Conservation (phyloP, 805 yeast genomes). For the Pichia membranifaciens region DNA sequence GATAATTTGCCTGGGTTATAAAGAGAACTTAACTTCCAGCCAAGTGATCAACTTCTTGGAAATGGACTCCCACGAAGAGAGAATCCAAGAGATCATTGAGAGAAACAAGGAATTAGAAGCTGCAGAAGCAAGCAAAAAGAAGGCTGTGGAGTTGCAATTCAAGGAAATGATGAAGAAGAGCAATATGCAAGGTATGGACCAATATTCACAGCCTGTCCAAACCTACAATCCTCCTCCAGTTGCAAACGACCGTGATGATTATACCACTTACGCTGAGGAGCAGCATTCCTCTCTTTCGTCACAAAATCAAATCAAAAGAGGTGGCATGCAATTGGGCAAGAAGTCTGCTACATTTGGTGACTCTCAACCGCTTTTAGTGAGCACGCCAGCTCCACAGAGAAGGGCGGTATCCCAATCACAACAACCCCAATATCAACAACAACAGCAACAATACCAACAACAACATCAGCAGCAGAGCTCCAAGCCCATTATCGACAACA, state of each 20-base stretch:
- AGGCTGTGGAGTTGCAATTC: slow-evolving; percentile 85
- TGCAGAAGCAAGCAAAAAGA: slow-evolving; percentile 91
- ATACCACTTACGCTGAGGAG: slow-evolving; percentile 12
- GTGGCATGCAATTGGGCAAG: slow-evolving; percentile 77
- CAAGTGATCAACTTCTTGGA: slow-evolving; percentile 88
- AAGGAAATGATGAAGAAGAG: slow-evolving; percentile 62
- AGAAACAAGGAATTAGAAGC: slow-evolving; percentile 96
- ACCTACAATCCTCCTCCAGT: slow-evolving; percentile 15
- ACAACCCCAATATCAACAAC: slow-evolving; percentile 23
- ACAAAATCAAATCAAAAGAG: slow-evolving; percentile 43
- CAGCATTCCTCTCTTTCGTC: not conserved
- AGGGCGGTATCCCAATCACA: slow-evolving; percentile 12
- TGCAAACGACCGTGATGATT: slow-evolving; percentile 2
- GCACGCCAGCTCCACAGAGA: slow-evolving; percentile 22
- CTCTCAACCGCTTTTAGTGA: slow-evolving; percentile 27
- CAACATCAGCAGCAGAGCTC: slow-evolving; percentile 11
- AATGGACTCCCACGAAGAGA: slow-evolving; percentile 98
- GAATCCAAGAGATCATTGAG: slow-evolving; percentile 95
- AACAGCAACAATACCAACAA: slow-evolving; percentile 21
- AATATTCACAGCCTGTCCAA: slow-evolving; percentile 7
- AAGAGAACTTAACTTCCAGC: slow-evolving; percentile 73
- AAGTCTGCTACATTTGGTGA: slow-evolving; percentile 27
- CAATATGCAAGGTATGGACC: slow-evolving; percentile 6
- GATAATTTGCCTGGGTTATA: slow-evolving; percentile 81
- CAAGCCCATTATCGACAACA: slow-evolving; percentile 41